Conservation (phyloP, 2,329 filamentous ascomycete genomes). For the Botrytis porri region DNA sequence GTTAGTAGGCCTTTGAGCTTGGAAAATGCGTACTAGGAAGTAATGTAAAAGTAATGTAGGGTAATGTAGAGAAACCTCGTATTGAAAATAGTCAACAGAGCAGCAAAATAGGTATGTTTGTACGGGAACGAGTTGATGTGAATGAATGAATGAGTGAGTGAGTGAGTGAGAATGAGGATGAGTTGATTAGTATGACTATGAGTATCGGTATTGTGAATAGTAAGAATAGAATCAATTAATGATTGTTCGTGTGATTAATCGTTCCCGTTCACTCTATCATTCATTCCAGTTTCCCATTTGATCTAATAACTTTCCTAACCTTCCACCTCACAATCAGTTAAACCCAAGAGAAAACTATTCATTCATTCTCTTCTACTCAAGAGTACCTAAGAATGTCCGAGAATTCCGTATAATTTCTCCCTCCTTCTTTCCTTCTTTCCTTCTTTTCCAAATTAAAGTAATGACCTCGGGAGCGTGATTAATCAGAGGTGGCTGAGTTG, state of each 20-base stretch:
- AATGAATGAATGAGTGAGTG: no score
- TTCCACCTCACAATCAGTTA: no score
- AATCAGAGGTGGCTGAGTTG: conserved; percentile 13
- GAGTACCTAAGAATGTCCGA: not conserved
- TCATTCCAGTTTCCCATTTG: not conserved
- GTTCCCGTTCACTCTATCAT: not conserved
- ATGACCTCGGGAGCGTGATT: not conserved
- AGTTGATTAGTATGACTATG: no score
- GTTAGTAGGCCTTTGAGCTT: not conserved
- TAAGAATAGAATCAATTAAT: not conserved
- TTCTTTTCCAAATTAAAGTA: not conserved
- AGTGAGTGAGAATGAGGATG: no score
- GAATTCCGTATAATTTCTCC: not conserved
- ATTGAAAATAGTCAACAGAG: not conserved
- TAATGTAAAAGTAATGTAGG: not conserved
- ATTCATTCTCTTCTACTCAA: not conserved
- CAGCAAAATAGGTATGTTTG: not conserved
- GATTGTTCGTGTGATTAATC: no score
- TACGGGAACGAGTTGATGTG: not conserved
- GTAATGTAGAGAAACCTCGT: not conserved
- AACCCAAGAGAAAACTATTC: no score
- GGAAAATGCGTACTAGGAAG: not conserved
- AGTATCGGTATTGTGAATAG: not conserved
- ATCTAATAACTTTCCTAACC: not conserved
- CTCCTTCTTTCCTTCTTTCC: not conserved